Base-by-base conservation (phyloP, 2,329 filamentous ascomycete species). In the Ophiostoma perfectum region DNA sequence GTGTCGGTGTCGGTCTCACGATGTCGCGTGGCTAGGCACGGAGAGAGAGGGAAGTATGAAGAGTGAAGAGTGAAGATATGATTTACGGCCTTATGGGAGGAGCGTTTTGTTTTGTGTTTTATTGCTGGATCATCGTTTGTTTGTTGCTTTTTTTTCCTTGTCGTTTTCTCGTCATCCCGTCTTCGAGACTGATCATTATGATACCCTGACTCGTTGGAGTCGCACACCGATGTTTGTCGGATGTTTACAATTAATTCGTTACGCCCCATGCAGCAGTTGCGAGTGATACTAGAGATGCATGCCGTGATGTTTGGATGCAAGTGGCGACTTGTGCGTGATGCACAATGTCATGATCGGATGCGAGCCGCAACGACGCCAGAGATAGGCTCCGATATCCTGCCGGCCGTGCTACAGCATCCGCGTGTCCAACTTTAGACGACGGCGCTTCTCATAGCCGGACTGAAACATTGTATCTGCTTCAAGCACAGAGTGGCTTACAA, bases 1-100 rank as follows among this genome's bases (percentile, higher is more conserved):
- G 77, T 0, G 75, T 82, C 3, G 80, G 80, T 4, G 75, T 81
- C 5, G 78, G 78, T 0, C 11, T 71, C 39, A 11, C 63, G 27
- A 64, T 49, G 66, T n/a, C 49, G 27, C 49, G 14, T 11, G 12
- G 18, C 8, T 55, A 55, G 49, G 14, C 5, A 4, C 2, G 49
- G 12, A 8, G 49, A 4, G 14, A 47, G 6, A 1, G 45, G 16
- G 45, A 45, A 60, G 65, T 58, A 8, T 38, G 39, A 60, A 47
- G 58, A 12, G 44, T 65, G 60, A 4, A 58, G 55, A 12, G 38
- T 5, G 38, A 27, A 42, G 18, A 27, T 44, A 64, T 45, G 42
- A 16, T 42, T 44, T 18, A 60, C 27, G 55, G 49, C 49, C 49
- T n/a, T 55, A 27, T 27, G 18, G n/a, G 49, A 36, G 27, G 55